phyloP scores from a whole-genome alignment of 2,329 filamentous ascomycete genomes.

The Ophiostoma perfectum region DNA sequence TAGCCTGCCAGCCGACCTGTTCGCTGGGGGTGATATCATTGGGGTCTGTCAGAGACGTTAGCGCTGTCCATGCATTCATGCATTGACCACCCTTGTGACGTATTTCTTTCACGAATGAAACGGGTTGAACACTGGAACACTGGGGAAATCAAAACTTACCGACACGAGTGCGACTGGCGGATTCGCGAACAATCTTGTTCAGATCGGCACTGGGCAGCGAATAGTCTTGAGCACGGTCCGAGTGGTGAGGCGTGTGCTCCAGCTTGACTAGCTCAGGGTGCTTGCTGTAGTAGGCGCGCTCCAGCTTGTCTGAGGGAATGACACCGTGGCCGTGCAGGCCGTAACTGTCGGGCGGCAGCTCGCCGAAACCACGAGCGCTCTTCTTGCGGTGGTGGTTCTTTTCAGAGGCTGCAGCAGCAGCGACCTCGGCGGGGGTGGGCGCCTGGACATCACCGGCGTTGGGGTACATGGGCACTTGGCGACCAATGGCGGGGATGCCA shows the following conservation, averaged over 20 bases:
- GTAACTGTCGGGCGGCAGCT: slow-evolving; percentile 79
- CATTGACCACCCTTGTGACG: background rate
- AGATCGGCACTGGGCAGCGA: slow-evolving; percentile 84
- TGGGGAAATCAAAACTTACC: slow-evolving; percentile 39
- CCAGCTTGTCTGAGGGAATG: slow-evolving; percentile 70
- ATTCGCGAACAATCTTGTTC: slow-evolving; percentile 80
- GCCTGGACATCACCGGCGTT: slow-evolving; percentile 94
- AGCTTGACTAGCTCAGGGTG: slow-evolving; percentile 77
- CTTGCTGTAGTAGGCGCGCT: slow-evolving; percentile 88
- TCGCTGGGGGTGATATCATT: slow-evolving; percentile 76
- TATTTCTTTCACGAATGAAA: background rate
- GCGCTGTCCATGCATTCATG: background rate
- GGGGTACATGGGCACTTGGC: slow-evolving; percentile 88
- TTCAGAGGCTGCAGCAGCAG: slow-evolving; percentile 33
- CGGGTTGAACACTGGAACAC: background rate
- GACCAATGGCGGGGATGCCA: slow-evolving; percentile 87
- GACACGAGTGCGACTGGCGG: slow-evolving; percentile 49
- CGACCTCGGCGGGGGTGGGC: slow-evolving; percentile 63
- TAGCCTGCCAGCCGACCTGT: slow-evolving; percentile 81
- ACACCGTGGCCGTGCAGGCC: slow-evolving; percentile 85
- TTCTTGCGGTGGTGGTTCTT: slow-evolving; percentile 64
- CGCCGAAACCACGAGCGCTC: slow-evolving; percentile 64
- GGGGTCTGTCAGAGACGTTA: slow-evolving; percentile 46
- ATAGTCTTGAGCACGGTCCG: slow-evolving; percentile 61
- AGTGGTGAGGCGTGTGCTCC: slow-evolving; percentile 56